These are phyloP conservation scores for Gyromitra esculenta DNA, from an alignment of 2,329 filamentous ascomycete species.

Conservation along the genomic window DNA sequence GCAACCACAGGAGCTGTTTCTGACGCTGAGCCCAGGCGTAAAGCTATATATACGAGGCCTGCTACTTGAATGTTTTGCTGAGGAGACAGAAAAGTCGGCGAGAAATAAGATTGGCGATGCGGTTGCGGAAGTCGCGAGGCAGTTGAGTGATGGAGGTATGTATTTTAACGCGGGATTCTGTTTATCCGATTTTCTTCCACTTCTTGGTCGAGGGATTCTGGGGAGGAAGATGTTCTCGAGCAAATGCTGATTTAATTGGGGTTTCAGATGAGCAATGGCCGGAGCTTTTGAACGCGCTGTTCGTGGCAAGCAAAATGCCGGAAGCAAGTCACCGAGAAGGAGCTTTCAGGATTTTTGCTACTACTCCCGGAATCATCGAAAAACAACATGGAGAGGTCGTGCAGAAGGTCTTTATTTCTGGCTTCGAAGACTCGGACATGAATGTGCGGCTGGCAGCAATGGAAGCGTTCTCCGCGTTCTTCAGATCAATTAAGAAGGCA, in stretches of 20 bases:
- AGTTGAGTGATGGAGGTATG: constrained; percentile 92
- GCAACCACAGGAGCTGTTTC: constrained; percentile 82
- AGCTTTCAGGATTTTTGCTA: constrained; percentile 93
- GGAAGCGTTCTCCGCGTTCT: constrained; percentile 96
- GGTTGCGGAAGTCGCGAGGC: constrained; percentile 92
- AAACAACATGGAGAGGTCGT: constrained; percentile 95
- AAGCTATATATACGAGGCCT: constrained; percentile 55
- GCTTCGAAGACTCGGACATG: constrained; percentile 88
- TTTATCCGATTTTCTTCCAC: constrained; percentile 15
- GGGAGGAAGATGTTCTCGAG: background rate
- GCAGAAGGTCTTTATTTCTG: constrained; percentile 84
- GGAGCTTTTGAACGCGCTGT: constrained; percentile 84
- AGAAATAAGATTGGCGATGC: constrained; percentile 97
- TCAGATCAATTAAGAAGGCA: constrained; percentile 89
- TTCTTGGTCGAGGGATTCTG: background rate
- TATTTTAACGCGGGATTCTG: constrained; percentile 31
- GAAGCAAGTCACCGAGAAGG: constrained; percentile 88
- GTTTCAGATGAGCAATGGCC: constrained; percentile 81
- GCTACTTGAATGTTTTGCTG: constrained; percentile 56
- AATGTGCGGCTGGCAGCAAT: constrained; percentile 91
- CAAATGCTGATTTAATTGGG: constrained; percentile 41
- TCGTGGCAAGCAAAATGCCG: constrained; percentile 86
- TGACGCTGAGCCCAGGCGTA: constrained; percentile 70
- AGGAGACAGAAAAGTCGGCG: constrained; percentile 77
- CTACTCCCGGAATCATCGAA: constrained; percentile 94